Evolutionary conservation across 768 basidiomycete genomes (phyloP).

Genomic region (Cytidiella melzeri): DNA sequence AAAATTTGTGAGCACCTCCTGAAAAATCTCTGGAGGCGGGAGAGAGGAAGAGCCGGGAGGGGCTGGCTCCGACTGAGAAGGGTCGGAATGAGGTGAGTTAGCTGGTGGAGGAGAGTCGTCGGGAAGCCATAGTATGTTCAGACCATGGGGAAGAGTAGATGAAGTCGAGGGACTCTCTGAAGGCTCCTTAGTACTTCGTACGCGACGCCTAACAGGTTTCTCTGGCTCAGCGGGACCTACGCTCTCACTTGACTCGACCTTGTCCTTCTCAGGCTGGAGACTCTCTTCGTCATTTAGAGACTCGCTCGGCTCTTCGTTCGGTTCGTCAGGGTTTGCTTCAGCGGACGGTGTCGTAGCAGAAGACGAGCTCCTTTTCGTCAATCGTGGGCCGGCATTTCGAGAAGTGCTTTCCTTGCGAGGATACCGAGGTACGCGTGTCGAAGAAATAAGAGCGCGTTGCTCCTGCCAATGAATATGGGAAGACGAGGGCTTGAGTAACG

Average conservation of each 20-base stretch:
- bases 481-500: constrained; percentile 22
- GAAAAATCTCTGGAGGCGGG: constrained; percentile 70
- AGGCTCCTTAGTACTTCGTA: constrained; percentile 18
- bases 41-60: constrained; percentile 27
- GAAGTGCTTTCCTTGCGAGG: constrained; percentile 25
- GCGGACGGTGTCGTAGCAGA: constrained; percentile 22
- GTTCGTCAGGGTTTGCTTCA: constrained; percentile 11
- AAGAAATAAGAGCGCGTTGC: constrained; percentile 25
- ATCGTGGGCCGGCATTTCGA: constrained; percentile 15
- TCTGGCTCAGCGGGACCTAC: constrained; percentile 14
- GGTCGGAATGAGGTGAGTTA: background rate
- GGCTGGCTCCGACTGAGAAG: background rate
- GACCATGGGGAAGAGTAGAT: constrained; percentile 46
- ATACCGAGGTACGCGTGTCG: constrained; percentile 24
- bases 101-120: constrained; percentile 16
- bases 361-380: constrained; percentile 28
- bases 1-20: constrained; percentile 71
- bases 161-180: constrained; percentile 22
- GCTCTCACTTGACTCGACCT: background rate
- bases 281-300: background rate
- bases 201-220: constrained; percentile 32
- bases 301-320: background rate
- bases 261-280: background rate
- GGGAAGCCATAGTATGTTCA: constrained; percentile 62
- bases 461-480: constrained; percentile 8